These are phyloP conservation scores for Garcileccinum viscosum DNA, from an alignment of 1,284 basidiomycete genomes.

Conservation along the genomic window DNA sequence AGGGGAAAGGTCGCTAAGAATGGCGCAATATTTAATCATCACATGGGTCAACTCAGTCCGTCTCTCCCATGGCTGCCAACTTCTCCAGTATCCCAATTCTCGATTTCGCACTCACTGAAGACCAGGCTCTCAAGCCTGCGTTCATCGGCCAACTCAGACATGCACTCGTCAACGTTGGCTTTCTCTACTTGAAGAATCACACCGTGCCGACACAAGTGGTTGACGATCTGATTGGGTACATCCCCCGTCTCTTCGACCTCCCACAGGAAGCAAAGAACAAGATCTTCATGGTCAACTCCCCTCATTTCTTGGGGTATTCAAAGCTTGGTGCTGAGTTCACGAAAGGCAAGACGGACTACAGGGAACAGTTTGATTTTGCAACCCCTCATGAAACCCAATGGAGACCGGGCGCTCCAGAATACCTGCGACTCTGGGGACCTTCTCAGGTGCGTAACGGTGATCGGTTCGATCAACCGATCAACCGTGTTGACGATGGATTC, in stretches of 20 bases:
- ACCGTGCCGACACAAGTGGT: constrained; percentile 43
- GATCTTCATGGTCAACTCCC: constrained; percentile 46
- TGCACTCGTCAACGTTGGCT: constrained; percentile 60
- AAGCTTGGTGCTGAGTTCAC: constrained; percentile 46
- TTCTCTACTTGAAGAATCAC: constrained; percentile 56
- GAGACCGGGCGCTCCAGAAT: constrained; percentile 44
- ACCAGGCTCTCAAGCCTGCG: constrained; percentile 36
- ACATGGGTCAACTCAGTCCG: too few relatives aligned
- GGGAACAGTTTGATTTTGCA: constrained; percentile 50
- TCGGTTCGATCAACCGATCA: neutral
- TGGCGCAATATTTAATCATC: too few relatives aligned
- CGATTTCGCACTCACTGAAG: constrained; percentile 35
- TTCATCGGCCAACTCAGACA: constrained; percentile 57
- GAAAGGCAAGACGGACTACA: constrained; percentile 42
- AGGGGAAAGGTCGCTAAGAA: neutral
- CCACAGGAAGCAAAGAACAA: constrained; percentile 43
- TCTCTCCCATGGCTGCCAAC: constrained; percentile 35
- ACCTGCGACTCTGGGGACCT: constrained; percentile 47
- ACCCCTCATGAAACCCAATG: constrained; percentile 43
- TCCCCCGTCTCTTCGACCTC: constrained; percentile 44
- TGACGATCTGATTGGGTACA: constrained; percentile 38
- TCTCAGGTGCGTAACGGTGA: constrained; percentile 43
- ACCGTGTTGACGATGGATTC: neutral
- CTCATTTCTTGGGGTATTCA: constrained; percentile 49
- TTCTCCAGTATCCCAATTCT: constrained; percentile 41